Percentiles rank a stretch among this genome's conserved stretches.
Evolutionary conservation across 805 yeast genomes (phyloP).

Genomic region (Candida tallmaniae): DNA sequence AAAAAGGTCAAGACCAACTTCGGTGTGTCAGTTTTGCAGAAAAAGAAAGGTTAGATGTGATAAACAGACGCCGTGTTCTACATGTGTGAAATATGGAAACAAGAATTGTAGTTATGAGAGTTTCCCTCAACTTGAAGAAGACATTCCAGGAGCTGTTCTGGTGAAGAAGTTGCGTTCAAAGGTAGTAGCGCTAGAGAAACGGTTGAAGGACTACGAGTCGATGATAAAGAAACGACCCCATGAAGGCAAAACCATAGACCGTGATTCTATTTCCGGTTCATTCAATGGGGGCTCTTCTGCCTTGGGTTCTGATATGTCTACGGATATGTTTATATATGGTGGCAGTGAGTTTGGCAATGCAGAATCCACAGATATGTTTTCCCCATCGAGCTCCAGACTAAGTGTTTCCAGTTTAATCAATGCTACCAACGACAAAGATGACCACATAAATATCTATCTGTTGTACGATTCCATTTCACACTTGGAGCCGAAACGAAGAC

Average conservation of each 20-base stretch:
- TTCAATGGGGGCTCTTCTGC: not conserved
- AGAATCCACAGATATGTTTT: too few relatives aligned
- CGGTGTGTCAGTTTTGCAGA: conserved; percentile 34
- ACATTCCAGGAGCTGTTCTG: conserved; percentile 1
- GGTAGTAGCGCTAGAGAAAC: conserved; percentile 3
- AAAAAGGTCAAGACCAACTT: conserved; percentile 23
- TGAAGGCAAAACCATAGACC: too few relatives aligned
- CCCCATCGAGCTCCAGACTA: conserved; percentile 1
- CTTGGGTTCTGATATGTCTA: not conserved
- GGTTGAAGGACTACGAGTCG: conserved; percentile 1
- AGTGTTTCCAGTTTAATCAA: conserved; percentile 7
- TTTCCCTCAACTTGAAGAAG: conserved; percentile 1
- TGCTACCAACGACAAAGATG: conserved; percentile 1
- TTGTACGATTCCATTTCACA: not conserved
- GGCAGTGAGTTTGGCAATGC: not conserved
- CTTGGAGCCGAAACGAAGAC: conserved; percentile 1
- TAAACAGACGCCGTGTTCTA: conserved; percentile 30
- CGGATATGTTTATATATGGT: not conserved
- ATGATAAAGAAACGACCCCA: too few relatives aligned
- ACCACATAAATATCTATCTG: conserved; percentile 3
- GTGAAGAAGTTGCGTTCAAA: conserved; percentile 5
- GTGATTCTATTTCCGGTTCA: too few relatives aligned
- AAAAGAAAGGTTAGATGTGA: conserved; percentile 36
- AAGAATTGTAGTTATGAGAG: conserved; percentile 11
- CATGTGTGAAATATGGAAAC: conserved; percentile 27